Percentiles rank a stretch among this genome's conserved stretches.
Evolutionary conservation across 345 rosid species (phyloP).

Genomic region (Eucalyptus shirleyi): DNA sequence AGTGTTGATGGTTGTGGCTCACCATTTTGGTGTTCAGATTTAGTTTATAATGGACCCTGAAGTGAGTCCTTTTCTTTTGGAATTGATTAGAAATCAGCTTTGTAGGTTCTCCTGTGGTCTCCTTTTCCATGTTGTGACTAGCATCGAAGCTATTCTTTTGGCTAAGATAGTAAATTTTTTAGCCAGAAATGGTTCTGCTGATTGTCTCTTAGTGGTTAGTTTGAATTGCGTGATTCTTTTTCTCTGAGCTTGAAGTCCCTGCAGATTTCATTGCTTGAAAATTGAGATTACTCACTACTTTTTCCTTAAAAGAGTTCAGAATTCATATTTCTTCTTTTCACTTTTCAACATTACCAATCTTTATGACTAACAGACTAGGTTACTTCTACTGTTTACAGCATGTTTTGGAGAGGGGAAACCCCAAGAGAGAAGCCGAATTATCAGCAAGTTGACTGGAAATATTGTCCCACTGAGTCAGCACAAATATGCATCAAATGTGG

Average conservation of each 20-base stretch:
- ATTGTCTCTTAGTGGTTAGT: not conserved
- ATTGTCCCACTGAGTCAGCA: constrained; percentile 95
- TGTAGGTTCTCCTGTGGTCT: not conserved
- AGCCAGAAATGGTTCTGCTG: not conserved
- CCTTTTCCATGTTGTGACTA: not conserved
- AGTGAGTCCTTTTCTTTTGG: not conserved
- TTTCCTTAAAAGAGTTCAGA: not conserved
- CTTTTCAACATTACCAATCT: not conserved
- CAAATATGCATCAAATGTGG: constrained; percentile 91
- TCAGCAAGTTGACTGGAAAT: constrained; percentile 69
- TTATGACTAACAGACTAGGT: not conserved
- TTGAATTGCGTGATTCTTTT: not conserved
- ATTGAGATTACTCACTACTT: not conserved
- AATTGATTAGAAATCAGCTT: not conserved
- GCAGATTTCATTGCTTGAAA: not conserved
- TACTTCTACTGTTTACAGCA: constrained; percentile 40
- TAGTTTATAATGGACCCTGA: not conserved
- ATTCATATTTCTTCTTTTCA: not conserved
- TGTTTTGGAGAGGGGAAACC: constrained; percentile 80
- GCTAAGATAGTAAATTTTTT: not conserved
- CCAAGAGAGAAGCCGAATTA: constrained; percentile 59
- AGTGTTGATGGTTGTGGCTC: not conserved
- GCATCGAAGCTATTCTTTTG: not conserved
- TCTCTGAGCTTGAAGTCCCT: not conserved
- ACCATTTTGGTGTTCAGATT: not conserved